Evolutionary conservation across 148 eudicot genomes (phyloP), one percentile per base, ranked within the genome.

Genomic region (Diospyros kaki): DNA sequence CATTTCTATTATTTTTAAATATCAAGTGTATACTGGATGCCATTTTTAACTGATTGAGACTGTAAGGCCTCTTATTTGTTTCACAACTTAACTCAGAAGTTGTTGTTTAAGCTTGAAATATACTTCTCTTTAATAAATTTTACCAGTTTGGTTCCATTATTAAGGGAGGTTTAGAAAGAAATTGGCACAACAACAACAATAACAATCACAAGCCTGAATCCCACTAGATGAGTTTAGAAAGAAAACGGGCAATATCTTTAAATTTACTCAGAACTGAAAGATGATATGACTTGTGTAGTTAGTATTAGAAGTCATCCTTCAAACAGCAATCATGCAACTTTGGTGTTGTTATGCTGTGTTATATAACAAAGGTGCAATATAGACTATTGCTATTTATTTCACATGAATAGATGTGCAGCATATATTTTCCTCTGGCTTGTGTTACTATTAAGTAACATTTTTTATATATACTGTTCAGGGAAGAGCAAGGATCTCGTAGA

Each of bases 401-500:
- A 18, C 42, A 51, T 9, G 44, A 10, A 60, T 72, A 28, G 12
- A 45, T 13, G 4, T 48, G 44, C 54, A 59, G 58, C 45, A 28
- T 46, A n/a, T 76, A 15, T 9, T 68, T 68, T 69, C 64, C 55
- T 39, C 56, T 58, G 52, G 50, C 55, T 65, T 41, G 54, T 78
- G 64, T 14, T 45, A 3, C 45, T 15, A 66, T 45, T 64, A 28
- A 72, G 51, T 51, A 9, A 39, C 51, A 11, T 64, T 56, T 73
- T 63, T 17, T 48, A 64, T 55, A 68, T 66, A 18, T 52, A 60
- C 65, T 83, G 15, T 75, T 53, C 83, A 93, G 98, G 85, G 96
- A 93, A 83, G 92, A 84, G 50, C 87, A 75, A 64, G 87, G 84
- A 53, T 89, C 83, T 83, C 74, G 80, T 55, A 83, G 85, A 84